Conservation (phyloP, 176 grass and related monocot genomes). For the Phyllostachys edulis region DNA sequence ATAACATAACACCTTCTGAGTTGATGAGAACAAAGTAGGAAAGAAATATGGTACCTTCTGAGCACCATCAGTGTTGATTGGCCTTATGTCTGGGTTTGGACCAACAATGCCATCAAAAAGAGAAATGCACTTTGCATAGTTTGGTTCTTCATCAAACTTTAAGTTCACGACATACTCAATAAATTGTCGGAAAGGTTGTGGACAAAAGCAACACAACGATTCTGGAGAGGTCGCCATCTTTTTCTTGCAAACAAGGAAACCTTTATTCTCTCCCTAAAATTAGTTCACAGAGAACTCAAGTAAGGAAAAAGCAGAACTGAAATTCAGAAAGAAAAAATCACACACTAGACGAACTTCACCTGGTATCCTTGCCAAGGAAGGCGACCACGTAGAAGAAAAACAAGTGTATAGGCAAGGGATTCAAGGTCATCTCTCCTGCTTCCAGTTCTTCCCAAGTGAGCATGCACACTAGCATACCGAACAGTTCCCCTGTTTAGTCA, state of each 20-base stretch:
- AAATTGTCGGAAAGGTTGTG: constrained; percentile 81
- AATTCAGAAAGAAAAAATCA: background rate
- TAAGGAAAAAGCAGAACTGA: background rate
- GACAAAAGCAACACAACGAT: constrained; percentile 81
- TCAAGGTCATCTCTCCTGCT: constrained; percentile 94
- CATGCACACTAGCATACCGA: constrained; percentile 88
- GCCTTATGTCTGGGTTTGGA: constrained; percentile 86
- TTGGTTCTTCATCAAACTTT: constrained; percentile 92
- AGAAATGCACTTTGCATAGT: constrained; percentile 92
- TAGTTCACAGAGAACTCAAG: constrained; percentile 10
- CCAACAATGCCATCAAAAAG: constrained; percentile 96
- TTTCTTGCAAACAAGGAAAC: constrained; percentile 96
- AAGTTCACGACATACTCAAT: constrained; percentile 89
- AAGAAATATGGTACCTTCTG: constrained; percentile 65
- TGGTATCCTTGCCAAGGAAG: constrained; percentile 96
- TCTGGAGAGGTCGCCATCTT: constrained; percentile 93
- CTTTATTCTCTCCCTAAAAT: constrained; percentile 93
- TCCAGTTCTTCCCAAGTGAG: constrained; percentile 89
- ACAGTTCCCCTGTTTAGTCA: constrained; percentile 69
- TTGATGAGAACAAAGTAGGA: constrained; percentile 22
- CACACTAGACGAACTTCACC: constrained; percentile 48
- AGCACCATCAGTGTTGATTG: constrained; percentile 96
- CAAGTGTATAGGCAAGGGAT: constrained; percentile 93
- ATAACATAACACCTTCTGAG: constrained; percentile 8
- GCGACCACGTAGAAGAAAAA: constrained; percentile 88